Conservation (phyloP, 2,329 filamentous ascomycete species). For the Chaetomiaceae sp. region DNA sequence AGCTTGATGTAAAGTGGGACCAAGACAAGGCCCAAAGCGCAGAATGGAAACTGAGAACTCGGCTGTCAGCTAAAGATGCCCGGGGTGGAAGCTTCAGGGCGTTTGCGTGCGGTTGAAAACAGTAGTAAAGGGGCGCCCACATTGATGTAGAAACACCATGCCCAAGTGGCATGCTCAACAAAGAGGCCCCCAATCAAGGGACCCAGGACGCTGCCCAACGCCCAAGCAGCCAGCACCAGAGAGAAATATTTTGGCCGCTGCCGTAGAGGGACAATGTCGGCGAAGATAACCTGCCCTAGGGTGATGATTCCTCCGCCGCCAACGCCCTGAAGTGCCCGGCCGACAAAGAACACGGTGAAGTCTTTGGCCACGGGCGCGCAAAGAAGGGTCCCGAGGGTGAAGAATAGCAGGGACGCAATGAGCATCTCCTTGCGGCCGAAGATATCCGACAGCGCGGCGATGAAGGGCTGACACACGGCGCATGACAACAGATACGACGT, state of each 20-base stretch:
- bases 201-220: constrained; percentile 39
- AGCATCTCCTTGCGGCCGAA: constrained; percentile 46
- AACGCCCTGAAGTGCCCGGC: constrained; percentile 38
- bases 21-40: constrained; percentile 37
- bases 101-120: no score
- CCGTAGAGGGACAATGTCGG: constrained; percentile 40
- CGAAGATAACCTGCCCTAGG: constrained; percentile 38
- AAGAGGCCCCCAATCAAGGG: constrained; percentile 38
- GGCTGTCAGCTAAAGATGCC: no score
- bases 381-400: constrained; percentile 40
- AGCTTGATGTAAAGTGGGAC: constrained; percentile 41
- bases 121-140: constrained; percentile 13
- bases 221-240: constrained; percentile 36
- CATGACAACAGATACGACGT: constrained; percentile 44
- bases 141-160: constrained; percentile 47
- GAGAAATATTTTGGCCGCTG: constrained; percentile 41
- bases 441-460: constrained; percentile 40
- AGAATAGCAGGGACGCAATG: constrained; percentile 40
- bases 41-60: constrained; percentile 36
- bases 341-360: constrained; percentile 35
- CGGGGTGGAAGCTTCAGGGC: no score
- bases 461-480: constrained; percentile 40
- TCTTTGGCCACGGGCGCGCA: constrained; percentile 34
- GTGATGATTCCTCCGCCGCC: constrained; percentile 41
- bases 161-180: constrained; percentile 38